Evolutionary conservation across 2,329 filamentous ascomycete genomes (phyloP).

Genomic region (Metarhizium humberi): DNA sequence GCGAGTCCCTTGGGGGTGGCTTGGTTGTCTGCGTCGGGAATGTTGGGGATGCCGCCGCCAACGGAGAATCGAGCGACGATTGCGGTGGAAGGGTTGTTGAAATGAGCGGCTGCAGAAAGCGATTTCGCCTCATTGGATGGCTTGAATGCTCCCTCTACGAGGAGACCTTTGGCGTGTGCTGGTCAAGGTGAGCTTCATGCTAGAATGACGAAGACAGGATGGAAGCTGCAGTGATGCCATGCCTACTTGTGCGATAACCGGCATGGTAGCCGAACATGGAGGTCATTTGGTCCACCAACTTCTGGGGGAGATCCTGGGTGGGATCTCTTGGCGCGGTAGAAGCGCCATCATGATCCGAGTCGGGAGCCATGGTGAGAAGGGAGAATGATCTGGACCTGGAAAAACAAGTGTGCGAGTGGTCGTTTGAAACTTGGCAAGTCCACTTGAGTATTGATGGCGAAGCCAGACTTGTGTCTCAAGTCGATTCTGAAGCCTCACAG

Average conservation of each 20-base stretch:
- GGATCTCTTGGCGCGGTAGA: not conserved
- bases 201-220: not conserved
- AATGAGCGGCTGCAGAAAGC: slow-evolving; percentile 4
- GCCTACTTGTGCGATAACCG: not conserved
- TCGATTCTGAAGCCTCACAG: not conserved
- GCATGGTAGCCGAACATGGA: not conserved
- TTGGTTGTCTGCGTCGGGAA: not conserved
- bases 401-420: not conserved
- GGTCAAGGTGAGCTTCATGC: not conserved
- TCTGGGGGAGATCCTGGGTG: not conserved
- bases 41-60: slow-evolving; percentile 1
- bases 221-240: not conserved
- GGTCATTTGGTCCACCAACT: not conserved
- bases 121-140: slow-evolving; percentile 5
- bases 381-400: not conserved
- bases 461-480: too few species aligned
- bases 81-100: slow-evolving; percentile 2
- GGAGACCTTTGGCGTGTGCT: slow-evolving; percentile 5
- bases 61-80: slow-evolving; percentile 6
- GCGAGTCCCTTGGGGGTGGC: not conserved
- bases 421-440: too few species aligned
- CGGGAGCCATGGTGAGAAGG: not conserved
- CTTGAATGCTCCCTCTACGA: slow-evolving; percentile 10
- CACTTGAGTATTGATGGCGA: too few species aligned
- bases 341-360: not conserved